Evolutionary conservation across 768 basidiomycete genomes (phyloP), one percentile per base, ranked within the genome.

Genomic region (Hygrophoropsis aurantiaca): DNA sequence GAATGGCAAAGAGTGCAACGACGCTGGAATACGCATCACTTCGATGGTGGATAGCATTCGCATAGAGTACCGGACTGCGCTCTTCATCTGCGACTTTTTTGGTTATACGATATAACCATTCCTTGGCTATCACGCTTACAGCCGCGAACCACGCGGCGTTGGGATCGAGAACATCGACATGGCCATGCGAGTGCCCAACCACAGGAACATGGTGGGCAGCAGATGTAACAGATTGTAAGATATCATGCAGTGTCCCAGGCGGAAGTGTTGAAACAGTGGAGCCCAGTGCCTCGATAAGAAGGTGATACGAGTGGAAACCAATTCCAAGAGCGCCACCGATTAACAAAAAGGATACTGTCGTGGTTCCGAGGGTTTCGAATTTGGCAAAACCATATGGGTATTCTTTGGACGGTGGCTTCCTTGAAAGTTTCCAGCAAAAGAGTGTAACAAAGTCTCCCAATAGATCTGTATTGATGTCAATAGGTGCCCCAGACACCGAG

Each of bases 41-140:
- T n/a, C 97, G 81, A 68, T 99, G 97, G 65, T 98, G 95, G 46
- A 94, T 78, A 5, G 95, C 97, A 64, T 98, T 99, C n/a, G 97
- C 97, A 16, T 86, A 73, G 43, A 99, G 69, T 1, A 99, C 97
- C 4, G 91, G 90, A 58, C 88, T 91, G 57, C 84, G 84, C 66
- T 97, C 94, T 57, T 91, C 82, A 47, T 90, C 83, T 10, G 95
- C 97, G 24, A 99, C 94, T 45, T 78, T 80, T 60, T 87, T 88
- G 39, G 94, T 98, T 38, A 85, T 71, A 35, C 94, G 75, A 67
- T 95, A 98, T 11, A 99, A 65, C 85, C 87, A 97, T 66, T 99
- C 97, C 62, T 99, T 99, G 50, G 78, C 67, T 3, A 91, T 41
- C 2, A 98, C 82, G 53, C 90, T 84, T 18, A 82, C 58, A 1